These are phyloP conservation scores for Phytophthora quininea DNA, from an alignment of 352 stramenopile species.

Conservation along the genomic window DNA sequence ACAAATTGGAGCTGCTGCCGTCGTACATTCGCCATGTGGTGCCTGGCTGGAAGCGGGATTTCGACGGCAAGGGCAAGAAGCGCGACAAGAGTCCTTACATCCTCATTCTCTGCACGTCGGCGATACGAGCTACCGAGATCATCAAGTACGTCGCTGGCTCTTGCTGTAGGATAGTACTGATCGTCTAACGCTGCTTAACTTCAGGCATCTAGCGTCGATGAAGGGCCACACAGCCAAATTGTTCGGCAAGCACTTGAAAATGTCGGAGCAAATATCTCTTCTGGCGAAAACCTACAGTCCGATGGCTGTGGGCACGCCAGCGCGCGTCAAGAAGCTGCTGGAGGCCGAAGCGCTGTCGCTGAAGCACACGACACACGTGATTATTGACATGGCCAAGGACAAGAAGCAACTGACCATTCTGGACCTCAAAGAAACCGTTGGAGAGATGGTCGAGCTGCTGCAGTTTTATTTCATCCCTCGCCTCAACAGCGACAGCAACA, in stretches of 20 bases:
- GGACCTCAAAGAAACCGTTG: constrained; percentile 85
- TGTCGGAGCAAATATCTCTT: constrained; percentile 88
- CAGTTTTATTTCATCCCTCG: constrained; percentile 76
- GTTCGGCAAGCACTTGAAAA: constrained; percentile 95
- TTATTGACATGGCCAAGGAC: constrained; percentile 89
- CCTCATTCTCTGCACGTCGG: constrained; percentile 92
- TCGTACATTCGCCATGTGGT: constrained; percentile 79
- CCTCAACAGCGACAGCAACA: constrained; percentile 54
- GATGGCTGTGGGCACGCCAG: constrained; percentile 82
- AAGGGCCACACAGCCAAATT: constrained; percentile 95
- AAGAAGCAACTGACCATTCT: constrained; percentile 87
- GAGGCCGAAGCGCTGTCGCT: constrained; percentile 80
- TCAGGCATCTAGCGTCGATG: constrained; percentile 74
- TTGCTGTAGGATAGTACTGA: constrained; percentile 5
- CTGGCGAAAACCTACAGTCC: constrained; percentile 74
- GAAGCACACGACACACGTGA: constrained; percentile 77
- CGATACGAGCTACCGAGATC: constrained; percentile 91
- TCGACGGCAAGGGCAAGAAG: constrained; percentile 74
- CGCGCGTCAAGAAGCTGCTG: constrained; percentile 78
- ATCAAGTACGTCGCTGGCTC: constrained; percentile 85
- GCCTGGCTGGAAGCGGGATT: constrained; percentile 79
- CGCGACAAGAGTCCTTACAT: constrained; percentile 92
- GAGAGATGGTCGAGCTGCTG: constrained; percentile 80
- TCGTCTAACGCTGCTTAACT: constrained; percentile 7
- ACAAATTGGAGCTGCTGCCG: constrained; percentile 74